phyloP scores from a whole-genome alignment of 2,329 filamentous ascomycete species.

The Dactylella cylindrospora region DNA sequence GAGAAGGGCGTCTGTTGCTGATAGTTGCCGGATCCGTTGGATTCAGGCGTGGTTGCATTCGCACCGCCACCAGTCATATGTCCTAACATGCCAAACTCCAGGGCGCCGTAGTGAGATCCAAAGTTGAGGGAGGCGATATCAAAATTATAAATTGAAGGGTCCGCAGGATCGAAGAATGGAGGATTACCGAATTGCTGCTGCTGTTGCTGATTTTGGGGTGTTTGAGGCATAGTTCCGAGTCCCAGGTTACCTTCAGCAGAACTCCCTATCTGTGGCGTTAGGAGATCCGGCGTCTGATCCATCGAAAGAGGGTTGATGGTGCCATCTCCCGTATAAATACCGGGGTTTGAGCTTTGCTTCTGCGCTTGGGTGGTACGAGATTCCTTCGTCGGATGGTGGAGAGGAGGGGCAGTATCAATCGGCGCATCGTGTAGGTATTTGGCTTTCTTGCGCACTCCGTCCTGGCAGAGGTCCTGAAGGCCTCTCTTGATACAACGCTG shows the following conservation, averaged over 20 bases:
- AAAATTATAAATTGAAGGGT: conserved; percentile 92
- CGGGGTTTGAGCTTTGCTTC: conserved; percentile 34
- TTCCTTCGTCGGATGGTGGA: conserved; percentile 47
- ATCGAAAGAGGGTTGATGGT: conserved; percentile 49
- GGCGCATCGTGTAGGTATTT: conserved; percentile 96
- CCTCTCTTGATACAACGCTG: conserved; percentile 91
- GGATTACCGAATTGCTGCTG: conserved; percentile 57
- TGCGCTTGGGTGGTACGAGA: conserved; percentile 38
- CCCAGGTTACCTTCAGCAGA: conserved; percentile 36
- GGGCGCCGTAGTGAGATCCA: conserved; percentile 89
- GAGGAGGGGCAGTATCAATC: conserved; percentile 57
- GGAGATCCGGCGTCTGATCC: conserved; percentile 49
- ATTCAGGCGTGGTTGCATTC: conserved; percentile 73
- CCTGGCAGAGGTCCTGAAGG: conserved; percentile 86
- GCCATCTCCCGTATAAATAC: conserved; percentile 47
- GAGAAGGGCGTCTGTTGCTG: conserved; percentile 39
- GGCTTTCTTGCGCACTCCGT: conserved; percentile 96
- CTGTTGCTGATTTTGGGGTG: conserved; percentile 50
- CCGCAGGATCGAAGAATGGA: conserved; percentile 79
- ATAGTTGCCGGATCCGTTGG: conserved; percentile 50
- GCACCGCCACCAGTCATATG: conserved; percentile 91
- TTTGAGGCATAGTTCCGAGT: conserved; percentile 40
- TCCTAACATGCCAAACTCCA: conserved; percentile 93
- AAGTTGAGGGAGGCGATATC: conserved; percentile 93
- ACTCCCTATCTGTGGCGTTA: conserved; percentile 48